Conservation (phyloP, 768 basidiomycete species). For the Hydnum rufescens region DNA sequence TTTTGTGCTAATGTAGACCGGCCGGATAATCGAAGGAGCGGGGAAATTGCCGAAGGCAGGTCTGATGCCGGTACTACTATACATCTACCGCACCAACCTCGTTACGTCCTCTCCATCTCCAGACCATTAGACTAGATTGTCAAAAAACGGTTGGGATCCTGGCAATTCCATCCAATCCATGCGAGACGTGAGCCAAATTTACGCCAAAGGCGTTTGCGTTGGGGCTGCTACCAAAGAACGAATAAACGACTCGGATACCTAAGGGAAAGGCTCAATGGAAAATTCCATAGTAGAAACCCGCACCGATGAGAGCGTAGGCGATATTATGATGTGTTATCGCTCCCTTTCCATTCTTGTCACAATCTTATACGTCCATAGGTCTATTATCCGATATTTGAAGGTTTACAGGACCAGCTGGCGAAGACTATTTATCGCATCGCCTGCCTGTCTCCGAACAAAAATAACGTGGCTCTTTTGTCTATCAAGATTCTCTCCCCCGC, state of each 20-base stretch:
- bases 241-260: constrained; percentile 17
- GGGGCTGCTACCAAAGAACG: constrained; percentile 39
- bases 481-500: constrained; percentile 72
- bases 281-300: constrained; percentile 93
- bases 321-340: constrained; percentile 70
- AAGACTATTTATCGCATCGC: constrained; percentile 6
- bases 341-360: background rate
- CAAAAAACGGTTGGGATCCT: constrained; percentile 73
- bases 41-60: constrained; percentile 62
- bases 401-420: constrained; percentile 79
- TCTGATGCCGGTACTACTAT: constrained; percentile 49
- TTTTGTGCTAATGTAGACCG: too few species aligned
- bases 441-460: constrained; percentile 2
- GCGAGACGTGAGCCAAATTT: constrained; percentile 71
- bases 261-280: constrained; percentile 62
- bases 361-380: constrained; percentile 30
- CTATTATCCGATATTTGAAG: constrained; percentile 92
- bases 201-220: constrained; percentile 62
- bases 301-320: constrained; percentile 63
- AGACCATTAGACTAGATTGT: too few species aligned
- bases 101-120: background rate
- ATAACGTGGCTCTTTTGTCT: background rate
- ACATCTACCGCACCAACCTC: constrained; percentile 28
- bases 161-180: constrained; percentile 62
- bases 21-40: too few species aligned